Percentiles rank a stretch among this genome's conserved stretches.
These are phyloP conservation scores for Geotrichum europaeum DNA, from an alignment of 1,139 yeast species.

Conservation along the genomic window DNA sequence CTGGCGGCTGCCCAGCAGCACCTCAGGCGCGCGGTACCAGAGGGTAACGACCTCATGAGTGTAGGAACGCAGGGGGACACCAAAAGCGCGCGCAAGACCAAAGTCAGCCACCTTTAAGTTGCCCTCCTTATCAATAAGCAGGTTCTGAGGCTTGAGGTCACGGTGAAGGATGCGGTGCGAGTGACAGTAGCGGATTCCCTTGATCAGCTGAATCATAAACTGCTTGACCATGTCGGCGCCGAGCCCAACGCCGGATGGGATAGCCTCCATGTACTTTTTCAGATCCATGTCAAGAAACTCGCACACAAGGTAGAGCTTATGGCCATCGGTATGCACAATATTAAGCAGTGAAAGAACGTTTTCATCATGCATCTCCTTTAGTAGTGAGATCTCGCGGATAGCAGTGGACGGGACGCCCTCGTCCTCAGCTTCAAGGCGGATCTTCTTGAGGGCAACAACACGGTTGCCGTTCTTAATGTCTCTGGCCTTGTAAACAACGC, in stretches of 20 bases:
- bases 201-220: slow-evolving; percentile 86
- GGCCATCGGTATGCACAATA: slow-evolving; percentile 95
- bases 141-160: slow-evolving; percentile 93
- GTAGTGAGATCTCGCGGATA: slow-evolving; percentile 86
- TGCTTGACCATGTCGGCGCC: slow-evolving; percentile 88
- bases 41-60: slow-evolving; percentile 97
- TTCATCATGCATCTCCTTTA: slow-evolving; percentile 88
- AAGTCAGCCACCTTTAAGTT: slow-evolving; percentile 93
- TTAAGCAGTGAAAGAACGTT: slow-evolving; percentile 88
- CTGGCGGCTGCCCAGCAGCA: slow-evolving; percentile 90
- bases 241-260: slow-evolving; percentile 85
- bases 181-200: slow-evolving; percentile 93
- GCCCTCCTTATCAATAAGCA: slow-evolving; percentile 91
- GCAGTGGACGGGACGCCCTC: slow-evolving; percentile 99
- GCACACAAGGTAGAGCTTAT: slow-evolving; percentile 85
- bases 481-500: slow-evolving; percentile 94
- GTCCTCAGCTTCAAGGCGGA: slow-evolving; percentile 92
- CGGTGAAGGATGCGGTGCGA: slow-evolving; percentile 92
- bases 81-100: slow-evolving; percentile 95
- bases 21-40: slow-evolving; percentile 98
- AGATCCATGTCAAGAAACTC: slow-evolving; percentile 92
- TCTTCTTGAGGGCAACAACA: slow-evolving; percentile 89
- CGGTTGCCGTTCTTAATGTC: slow-evolving; percentile 86
- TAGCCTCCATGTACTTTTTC: slow-evolving; percentile 93
- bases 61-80: slow-evolving; percentile 92